Percentiles rank a stretch among this genome's conserved stretches.
Conservation (phyloP, 345 rosid species). For the Corchorus capsularis region DNA sequence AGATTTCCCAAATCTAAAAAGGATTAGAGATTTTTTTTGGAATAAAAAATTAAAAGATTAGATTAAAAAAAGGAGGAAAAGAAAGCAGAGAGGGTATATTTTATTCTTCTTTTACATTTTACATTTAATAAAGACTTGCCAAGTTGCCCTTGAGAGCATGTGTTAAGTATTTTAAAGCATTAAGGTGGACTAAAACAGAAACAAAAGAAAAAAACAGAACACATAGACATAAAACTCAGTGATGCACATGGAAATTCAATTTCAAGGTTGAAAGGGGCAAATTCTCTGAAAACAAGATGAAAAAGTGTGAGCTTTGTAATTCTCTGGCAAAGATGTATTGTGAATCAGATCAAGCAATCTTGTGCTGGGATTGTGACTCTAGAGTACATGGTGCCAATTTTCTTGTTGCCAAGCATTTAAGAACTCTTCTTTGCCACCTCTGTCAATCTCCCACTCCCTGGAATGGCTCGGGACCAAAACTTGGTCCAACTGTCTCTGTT, state of each 20-base stretch:
- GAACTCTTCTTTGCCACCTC: constrained; percentile 50
- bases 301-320: constrained; percentile 59
- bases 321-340: constrained; percentile 47
- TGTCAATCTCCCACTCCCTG: constrained; percentile 56
- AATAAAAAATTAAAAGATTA: background rate
- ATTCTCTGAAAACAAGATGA: constrained; percentile 28
- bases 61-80: background rate
- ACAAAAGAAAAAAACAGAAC: constrained; percentile 19
- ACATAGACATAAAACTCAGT: background rate
- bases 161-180: constrained; percentile 18
- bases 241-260: constrained; percentile 6
- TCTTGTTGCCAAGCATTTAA: constrained; percentile 53
- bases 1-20: constrained; percentile 5
- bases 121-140: constrained; percentile 20
- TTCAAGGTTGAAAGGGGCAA: background rate
- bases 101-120: background rate
- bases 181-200: constrained; percentile 10
- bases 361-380: constrained; percentile 64
- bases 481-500: constrained; percentile 42
- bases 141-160: constrained; percentile 34
- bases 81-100: background rate
- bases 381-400: constrained; percentile 63
- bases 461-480: constrained; percentile 48
- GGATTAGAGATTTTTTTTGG: background rate
- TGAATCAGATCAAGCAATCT: constrained; percentile 54